phyloP scores from a whole-genome alignment of 1,139 yeast genomes.

The Saccharomyces hybrid region DNA sequence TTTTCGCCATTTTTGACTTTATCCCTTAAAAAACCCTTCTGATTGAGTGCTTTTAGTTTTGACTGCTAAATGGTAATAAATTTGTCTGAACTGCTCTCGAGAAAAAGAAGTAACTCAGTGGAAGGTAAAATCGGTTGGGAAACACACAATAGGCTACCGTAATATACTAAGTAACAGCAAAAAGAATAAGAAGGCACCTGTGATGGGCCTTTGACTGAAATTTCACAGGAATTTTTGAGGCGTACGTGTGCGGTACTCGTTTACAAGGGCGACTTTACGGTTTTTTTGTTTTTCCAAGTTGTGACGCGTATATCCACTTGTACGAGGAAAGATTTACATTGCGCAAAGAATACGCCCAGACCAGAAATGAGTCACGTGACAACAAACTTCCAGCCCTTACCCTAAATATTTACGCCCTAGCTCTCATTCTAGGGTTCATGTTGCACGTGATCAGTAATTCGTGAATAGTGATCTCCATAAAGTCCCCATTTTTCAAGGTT shows the following conservation, averaged over 20 bases:
- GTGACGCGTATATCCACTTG: not conserved
- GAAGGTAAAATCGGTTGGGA: not conserved
- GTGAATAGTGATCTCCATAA: not conserved
- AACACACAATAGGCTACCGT: not conserved
- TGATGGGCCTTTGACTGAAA: not conserved
- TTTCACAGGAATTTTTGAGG: not conserved
- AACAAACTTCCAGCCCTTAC: not conserved
- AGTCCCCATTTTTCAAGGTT: not conserved
- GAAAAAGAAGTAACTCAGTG: not conserved
- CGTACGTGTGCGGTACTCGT: not conserved
- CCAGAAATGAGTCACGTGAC: not conserved
- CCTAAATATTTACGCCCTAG: not conserved
- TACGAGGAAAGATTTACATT: not conserved
- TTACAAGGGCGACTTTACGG: not conserved
- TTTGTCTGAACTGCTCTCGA: not conserved
- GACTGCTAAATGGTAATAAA: not conserved
- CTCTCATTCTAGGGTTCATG: not conserved
- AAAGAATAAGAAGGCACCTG: not conserved
- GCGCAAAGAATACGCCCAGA: not conserved
- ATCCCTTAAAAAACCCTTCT: not conserved
- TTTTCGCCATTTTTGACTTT: constrained; percentile 5
- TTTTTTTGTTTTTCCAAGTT: not conserved
- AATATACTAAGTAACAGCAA: not conserved
- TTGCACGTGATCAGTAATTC: not conserved
- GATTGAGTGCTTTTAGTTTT: not conserved